Conservation (phyloP, 768 basidiomycete species). For the Phaffia australis region DNA sequence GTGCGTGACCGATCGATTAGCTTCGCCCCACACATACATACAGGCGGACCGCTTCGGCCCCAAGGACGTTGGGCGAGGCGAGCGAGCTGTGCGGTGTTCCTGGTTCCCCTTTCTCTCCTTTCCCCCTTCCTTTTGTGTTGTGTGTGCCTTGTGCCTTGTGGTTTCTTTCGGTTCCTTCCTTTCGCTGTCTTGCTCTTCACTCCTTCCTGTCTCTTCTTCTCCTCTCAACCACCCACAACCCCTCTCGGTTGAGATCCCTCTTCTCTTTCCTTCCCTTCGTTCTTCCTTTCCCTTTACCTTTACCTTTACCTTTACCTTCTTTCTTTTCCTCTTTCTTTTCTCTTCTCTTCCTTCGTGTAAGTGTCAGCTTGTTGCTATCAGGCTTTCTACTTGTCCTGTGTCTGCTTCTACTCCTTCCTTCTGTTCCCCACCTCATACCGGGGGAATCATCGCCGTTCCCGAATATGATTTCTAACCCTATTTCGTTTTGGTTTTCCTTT, state of each 20-base stretch:
- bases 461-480: too few relatives aligned
- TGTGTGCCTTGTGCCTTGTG: neutral
- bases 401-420: too few relatives aligned
- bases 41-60: too few relatives aligned
- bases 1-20: too few relatives aligned
- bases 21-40: too few relatives aligned
- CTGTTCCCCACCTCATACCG: too few relatives aligned
- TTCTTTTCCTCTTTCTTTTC: neutral
- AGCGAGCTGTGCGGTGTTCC: neutral
- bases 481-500: too few relatives aligned
- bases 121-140: neutral
- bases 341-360: neutral
- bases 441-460: too few relatives aligned
- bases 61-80: too few relatives aligned
- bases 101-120: neutral
- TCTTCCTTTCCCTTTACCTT: neutral
- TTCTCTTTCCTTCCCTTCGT: neutral
- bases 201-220: neutral
- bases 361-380: too few relatives aligned
- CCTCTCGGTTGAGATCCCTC: neutral
- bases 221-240: slow-evolving; percentile 3
- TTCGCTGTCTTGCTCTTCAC: neutral
- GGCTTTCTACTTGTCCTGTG: too few relatives aligned
- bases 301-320: neutral
- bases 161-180: neutral